Percentiles rank a stretch among this genome's conserved stretches.
phyloP scores from a whole-genome alignment of 2,329 filamentous ascomycete genomes.

The Aureobasidium sp. region DNA sequence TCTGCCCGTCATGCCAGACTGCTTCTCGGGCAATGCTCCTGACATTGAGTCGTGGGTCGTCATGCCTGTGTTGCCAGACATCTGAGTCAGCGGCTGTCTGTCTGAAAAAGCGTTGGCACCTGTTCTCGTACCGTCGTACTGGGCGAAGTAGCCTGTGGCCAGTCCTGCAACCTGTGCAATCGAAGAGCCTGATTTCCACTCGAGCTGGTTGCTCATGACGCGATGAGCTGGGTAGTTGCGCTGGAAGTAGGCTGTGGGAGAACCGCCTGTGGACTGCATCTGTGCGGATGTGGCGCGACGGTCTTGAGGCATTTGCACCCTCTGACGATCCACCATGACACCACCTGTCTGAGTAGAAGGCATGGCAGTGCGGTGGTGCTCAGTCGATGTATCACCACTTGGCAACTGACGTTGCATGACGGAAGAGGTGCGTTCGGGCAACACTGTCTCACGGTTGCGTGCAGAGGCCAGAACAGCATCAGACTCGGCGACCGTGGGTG shows the following conservation, averaged over 20 bases:
- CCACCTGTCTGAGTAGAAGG: background rate
- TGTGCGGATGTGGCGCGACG: slow-evolving; percentile 14
- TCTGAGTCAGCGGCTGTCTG: slow-evolving; percentile 11
- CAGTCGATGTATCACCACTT: background rate
- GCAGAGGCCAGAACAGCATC: slow-evolving; percentile 8
- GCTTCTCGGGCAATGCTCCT: slow-evolving; percentile 2
- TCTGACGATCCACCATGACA: background rate
- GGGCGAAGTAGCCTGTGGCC: slow-evolving; percentile 24
- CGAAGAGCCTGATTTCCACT: slow-evolving; percentile 24
- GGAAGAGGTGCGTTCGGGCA: slow-evolving; percentile 17
- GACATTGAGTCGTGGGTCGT: background rate
- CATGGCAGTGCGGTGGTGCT: background rate
- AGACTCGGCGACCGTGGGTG: background rate
- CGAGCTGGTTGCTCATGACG: slow-evolving; percentile 24
- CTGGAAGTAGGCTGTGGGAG: slow-evolving; percentile 11
- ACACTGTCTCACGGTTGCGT: slow-evolving; percentile 13
- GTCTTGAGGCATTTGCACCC: background rate
- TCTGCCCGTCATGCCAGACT: background rate
- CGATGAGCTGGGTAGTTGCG: slow-evolving; percentile 14
- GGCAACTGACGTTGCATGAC: slow-evolving; percentile 13
- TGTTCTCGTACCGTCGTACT: slow-evolving; percentile 24
- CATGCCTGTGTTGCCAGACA: slow-evolving; percentile 11
- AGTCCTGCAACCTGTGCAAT: slow-evolving; percentile 24
- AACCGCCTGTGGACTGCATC: background rate
- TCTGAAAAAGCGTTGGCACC: slow-evolving; percentile 4